phyloP scores from a whole-genome alignment of 1,284 basidiomycete genomes.

The Ustilago vetiveriae region DNA sequence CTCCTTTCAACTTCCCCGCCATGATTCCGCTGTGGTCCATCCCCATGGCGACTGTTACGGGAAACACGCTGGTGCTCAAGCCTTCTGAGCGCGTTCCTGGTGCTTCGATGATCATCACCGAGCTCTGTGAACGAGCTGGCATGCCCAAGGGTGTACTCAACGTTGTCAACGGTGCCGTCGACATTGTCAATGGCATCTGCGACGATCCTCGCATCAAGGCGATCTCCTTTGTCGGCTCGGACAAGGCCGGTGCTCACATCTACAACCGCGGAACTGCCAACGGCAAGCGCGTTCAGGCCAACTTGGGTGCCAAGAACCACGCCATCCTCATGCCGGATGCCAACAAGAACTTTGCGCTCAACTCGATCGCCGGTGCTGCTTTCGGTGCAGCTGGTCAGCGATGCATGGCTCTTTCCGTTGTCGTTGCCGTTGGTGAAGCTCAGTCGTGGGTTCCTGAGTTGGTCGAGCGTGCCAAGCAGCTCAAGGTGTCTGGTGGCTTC shows the following conservation, averaged over 20 bases:
- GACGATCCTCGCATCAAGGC: slow-evolving; percentile 90
- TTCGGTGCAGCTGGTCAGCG: slow-evolving; percentile 97
- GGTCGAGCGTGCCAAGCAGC: slow-evolving; percentile 80
- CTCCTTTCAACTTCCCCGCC: slow-evolving; percentile 70
- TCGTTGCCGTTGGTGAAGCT: slow-evolving; percentile 84
- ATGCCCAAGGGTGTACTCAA: slow-evolving; percentile 67
- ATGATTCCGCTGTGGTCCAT: slow-evolving; percentile 92
- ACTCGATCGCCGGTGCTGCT: slow-evolving; percentile 91
- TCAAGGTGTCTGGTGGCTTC: slow-evolving; percentile 90
- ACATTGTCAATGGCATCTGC: slow-evolving; percentile 92
- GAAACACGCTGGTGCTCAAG: slow-evolving; percentile 93
- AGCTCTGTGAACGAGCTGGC: slow-evolving; percentile 85
- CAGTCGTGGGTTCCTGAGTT: slow-evolving; percentile 87
- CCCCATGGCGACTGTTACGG: slow-evolving; percentile 77
- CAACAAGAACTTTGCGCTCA: slow-evolving; percentile 91
- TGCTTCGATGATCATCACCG: slow-evolving; percentile 96
- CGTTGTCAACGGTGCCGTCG: slow-evolving; percentile 83
- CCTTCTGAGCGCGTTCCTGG: slow-evolving; percentile 96
- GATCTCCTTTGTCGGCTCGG: slow-evolving; percentile 96
- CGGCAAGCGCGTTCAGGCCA: slow-evolving; percentile 94
- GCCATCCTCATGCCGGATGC: slow-evolving; percentile 91
- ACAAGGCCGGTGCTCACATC: slow-evolving; percentile 91
- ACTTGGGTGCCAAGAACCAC: slow-evolving; percentile 88
- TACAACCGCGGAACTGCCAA: slow-evolving; percentile 79
- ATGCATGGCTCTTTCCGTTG: slow-evolving; percentile 73